Conservation (phyloP, 805 yeast species). For the Ogataea chonburiensis region DNA sequence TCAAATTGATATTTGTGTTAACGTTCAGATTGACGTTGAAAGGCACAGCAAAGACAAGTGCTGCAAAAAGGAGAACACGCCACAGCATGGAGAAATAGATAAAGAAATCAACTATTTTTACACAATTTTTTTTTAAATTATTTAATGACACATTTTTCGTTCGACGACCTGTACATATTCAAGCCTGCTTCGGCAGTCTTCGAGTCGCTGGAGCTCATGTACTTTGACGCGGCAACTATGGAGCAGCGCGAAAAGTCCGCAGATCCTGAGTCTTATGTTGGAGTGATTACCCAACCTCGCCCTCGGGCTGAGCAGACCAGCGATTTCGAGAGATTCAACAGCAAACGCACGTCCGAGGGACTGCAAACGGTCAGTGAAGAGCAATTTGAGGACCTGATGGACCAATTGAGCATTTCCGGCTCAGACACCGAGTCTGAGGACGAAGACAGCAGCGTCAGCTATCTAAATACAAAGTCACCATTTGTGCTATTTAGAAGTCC, state of each 20-base stretch:
- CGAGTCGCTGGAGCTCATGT: slow-evolving; percentile 48
- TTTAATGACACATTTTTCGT: slow-evolving; percentile 6
- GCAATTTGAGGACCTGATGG: slow-evolving; percentile 57
- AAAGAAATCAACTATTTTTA: no score
- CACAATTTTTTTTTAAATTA: slow-evolving; percentile 2
- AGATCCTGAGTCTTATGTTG: slow-evolving; percentile 1
- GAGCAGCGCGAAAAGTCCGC: slow-evolving; percentile 28
- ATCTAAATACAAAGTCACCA: slow-evolving; percentile 70
- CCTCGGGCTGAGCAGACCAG: slow-evolving; percentile 9
- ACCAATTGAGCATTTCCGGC: slow-evolving; percentile 59
- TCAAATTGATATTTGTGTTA: neutral
- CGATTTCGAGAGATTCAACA: slow-evolving; percentile 40
- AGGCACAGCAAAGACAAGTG: slow-evolving; percentile 2
- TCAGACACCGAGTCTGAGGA: slow-evolving; percentile 44
- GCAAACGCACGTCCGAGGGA: slow-evolving; percentile 50
- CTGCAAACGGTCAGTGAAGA: slow-evolving; percentile 48
- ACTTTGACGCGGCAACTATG: slow-evolving; percentile 52
- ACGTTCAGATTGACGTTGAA: slow-evolving; percentile 11
- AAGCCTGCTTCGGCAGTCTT: slow-evolving; percentile 41
- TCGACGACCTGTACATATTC: slow-evolving; percentile 47
- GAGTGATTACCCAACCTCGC: slow-evolving; percentile 16
- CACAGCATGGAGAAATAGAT: no score
- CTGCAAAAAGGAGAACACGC: neutral
- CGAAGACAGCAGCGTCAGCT: slow-evolving; percentile 42
- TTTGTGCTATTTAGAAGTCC: slow-evolving; percentile 55